Base-by-base conservation (phyloP, 2,329 filamentous ascomycete species). In the Aspergillus sp. region DNA sequence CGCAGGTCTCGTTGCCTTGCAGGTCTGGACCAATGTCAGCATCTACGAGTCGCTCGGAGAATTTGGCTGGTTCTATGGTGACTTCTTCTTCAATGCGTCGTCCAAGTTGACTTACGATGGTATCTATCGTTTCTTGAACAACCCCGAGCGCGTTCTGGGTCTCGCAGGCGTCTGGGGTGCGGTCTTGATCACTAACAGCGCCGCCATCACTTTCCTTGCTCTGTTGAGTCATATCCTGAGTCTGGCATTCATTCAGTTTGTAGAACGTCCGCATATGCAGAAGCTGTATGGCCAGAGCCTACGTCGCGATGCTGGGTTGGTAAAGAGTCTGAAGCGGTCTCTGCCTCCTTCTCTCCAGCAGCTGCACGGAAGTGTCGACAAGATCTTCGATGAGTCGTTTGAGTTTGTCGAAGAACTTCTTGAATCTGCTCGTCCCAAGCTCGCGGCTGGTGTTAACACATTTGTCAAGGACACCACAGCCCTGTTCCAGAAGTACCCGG, bases 21-120 rank as follows among this genome's bases (percentile, higher is more conserved):
- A 98, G 62, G 70, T 94, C 15, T 98, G 93, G 93, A 95, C 90
- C 1, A 85, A 89, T 1, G 76, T 87, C 55, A 96, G 90, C 67
- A 90, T 97, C 57, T 95, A 97, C 67, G 90, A 96, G 44, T 94
- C 89, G 2, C 81, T 98, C 0, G 93, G 93, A 48, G 93, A 98
- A 63, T 98, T 97, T 61, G 93, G 93, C 59, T 98, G 91, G 91
- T 97, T 97, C 75, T 97, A 90, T 63, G 93, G 93, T 15, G 93
- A 98, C 66, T 98, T 97, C 75, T 97, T 98, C 77, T 96, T 93
- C 64, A 89, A 96, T 52, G 85, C 88, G 41, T 82, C 84, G 9
- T 85, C 85, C 10, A 95, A 93, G 70, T 77, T 97, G 52, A 97
- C 88, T 0, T 98, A 98, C 70, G 90, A 86, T 57, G 94, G 91